Percentiles rank a stretch among this genome's conserved stretches.
Evolutionary conservation across 106 monocot genomes (phyloP).

Genomic region (Platanthera guangdongensis): DNA sequence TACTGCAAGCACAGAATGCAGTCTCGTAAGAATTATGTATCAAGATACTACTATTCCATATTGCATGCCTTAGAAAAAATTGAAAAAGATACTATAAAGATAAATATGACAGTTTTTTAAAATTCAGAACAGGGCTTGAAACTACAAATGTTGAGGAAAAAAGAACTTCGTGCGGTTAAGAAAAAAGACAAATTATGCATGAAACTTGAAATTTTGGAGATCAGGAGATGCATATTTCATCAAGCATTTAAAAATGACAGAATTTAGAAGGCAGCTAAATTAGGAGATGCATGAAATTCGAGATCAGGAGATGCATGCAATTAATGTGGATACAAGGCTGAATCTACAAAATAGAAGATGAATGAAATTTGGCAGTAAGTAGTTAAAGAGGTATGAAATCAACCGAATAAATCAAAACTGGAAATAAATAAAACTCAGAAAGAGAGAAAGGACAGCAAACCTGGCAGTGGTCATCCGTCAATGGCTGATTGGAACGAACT

Average conservation of each 20-base stretch:
- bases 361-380: not conserved
- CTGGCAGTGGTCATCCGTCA: conserved; percentile 30
- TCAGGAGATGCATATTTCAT: not conserved
- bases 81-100: not conserved
- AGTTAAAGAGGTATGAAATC: not conserved
- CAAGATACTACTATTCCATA: not conserved
- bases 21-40: not conserved
- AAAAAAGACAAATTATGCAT: not conserved
- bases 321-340: not conserved
- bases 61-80: not conserved
- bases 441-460: conserved; percentile 5
- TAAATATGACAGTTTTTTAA: not conserved
- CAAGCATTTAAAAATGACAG: not conserved
- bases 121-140: not conserved
- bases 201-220: not conserved
- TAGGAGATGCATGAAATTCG: too few relatives aligned
- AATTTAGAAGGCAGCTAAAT: not conserved
- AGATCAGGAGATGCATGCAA: not conserved
- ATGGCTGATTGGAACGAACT: conserved; percentile 22
- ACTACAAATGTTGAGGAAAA: not conserved
- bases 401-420: not conserved
- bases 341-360: not conserved
- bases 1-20: conserved; percentile 15
- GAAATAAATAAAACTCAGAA: not conserved
- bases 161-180: not conserved